Evolutionary conservation across 345 rosid species (phyloP).

Genomic region (Eucalyptus paniculata): DNA sequence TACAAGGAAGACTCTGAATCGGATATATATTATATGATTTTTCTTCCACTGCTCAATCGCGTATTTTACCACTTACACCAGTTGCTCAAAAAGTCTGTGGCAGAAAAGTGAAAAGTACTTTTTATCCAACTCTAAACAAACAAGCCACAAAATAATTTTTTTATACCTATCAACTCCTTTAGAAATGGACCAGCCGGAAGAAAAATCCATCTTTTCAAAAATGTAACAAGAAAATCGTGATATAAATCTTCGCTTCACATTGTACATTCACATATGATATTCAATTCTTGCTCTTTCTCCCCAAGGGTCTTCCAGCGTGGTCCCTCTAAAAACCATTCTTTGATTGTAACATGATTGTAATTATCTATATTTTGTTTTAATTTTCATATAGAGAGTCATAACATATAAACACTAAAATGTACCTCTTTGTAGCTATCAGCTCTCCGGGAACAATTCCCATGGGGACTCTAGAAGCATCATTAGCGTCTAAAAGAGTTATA

Average conservation of each 20-base stretch:
- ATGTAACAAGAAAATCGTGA: neutral
- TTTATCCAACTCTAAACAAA: neutral
- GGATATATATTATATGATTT: neutral
- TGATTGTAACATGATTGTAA: neutral
- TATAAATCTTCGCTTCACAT: neutral
- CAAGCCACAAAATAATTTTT: neutral
- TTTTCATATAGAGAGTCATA: neutral
- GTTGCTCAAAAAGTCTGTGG: neutral
- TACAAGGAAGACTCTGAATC: neutral
- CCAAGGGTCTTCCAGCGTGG: neutral
- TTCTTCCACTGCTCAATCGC: neutral
- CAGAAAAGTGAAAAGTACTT: neutral
- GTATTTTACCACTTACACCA: neutral
- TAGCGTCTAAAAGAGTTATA: neutral
- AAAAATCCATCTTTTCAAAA: neutral
- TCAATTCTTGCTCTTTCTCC: neutral
- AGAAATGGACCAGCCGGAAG: neutral
- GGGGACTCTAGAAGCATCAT: neutral
- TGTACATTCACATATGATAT: neutral
- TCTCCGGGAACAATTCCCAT: neutral
- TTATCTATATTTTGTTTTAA: neutral
- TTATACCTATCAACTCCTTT: neutral
- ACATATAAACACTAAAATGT: neutral
- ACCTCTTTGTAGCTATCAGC: neutral
- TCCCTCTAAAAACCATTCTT: neutral